Evolutionary conservation across 257 asterid genomes (phyloP).

Genomic region (Nicotiana attenuata): DNA sequence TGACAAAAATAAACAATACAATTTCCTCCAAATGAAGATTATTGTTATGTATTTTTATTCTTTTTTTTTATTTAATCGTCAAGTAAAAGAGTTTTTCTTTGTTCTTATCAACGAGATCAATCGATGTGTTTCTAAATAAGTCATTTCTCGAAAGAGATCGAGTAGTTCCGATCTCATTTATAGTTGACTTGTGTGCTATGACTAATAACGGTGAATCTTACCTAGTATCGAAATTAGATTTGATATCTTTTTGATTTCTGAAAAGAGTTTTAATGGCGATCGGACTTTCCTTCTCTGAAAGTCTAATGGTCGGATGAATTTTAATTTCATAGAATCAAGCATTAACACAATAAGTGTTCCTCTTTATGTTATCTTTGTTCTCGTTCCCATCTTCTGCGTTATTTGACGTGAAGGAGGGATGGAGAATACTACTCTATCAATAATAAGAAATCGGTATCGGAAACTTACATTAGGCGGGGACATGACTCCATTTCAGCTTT

Average conservation of each 20-base stretch:
- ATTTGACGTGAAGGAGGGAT: too few relatives aligned
- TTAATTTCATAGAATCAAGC: too few relatives aligned
- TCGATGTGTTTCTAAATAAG: too few relatives aligned
- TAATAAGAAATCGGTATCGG: too few relatives aligned
- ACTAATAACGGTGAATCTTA: not conserved
- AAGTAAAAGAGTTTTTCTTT: not conserved
- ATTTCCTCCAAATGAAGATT: not conserved
- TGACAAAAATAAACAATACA: not conserved
- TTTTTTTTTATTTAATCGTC: not conserved
- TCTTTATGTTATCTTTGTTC: too few relatives aligned
- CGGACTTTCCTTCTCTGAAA: not conserved
- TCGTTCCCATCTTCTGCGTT: too few relatives aligned
- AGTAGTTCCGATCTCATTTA: not conserved
- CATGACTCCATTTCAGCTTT: too few relatives aligned
- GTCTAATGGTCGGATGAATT: not conserved
- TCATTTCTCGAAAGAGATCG: not conserved
- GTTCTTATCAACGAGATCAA: not conserved
- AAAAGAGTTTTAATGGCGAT: not conserved
- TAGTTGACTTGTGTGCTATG: not conserved
- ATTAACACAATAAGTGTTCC: too few relatives aligned
- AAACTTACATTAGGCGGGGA: too few relatives aligned
- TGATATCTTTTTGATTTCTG: not conserved
- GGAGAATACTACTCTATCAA: too few relatives aligned
- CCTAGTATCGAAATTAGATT: not conserved
- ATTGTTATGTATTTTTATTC: too few relatives aligned